Evolutionary conservation across 169 alveolate species (phyloP).

Genomic region (Eimeria acervulina): DNA sequence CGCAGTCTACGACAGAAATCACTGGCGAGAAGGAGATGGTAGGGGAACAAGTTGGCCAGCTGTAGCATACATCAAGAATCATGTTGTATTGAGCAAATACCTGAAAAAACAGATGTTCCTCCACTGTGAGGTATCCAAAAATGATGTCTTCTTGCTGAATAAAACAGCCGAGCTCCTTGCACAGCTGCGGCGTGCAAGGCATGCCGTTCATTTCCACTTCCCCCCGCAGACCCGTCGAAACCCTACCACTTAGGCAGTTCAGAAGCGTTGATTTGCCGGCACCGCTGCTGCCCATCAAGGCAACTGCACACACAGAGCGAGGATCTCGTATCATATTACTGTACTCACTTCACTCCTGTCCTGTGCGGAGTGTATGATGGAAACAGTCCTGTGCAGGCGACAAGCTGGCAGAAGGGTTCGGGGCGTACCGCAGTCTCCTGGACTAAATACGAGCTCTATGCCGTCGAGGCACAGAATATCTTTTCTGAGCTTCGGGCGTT

Average conservation of each 20-base stretch:
- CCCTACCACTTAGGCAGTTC: conserved; percentile 84
- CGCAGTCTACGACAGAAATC: neutral
- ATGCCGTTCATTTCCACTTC: conserved; percentile 83
- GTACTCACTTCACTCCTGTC: neutral
- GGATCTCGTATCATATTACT: neutral
- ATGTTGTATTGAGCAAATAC: neutral
- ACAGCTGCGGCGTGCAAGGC: conserved; percentile 79
- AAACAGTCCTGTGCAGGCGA: neutral
- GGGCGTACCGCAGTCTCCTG: conserved; percentile 81
- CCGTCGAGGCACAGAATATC: conserved; percentile 74
- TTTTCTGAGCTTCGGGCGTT: neutral
- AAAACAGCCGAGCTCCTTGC: conserved; percentile 88
- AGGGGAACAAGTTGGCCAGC: neutral
- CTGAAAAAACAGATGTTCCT: conserved; percentile 86
- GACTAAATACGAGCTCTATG: conserved; percentile 32
- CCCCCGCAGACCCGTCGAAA: conserved; percentile 82
- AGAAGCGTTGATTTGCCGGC: conserved; percentile 93
- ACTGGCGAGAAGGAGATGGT: neutral
- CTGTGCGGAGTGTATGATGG: neutral
- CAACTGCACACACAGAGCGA: conserved; percentile 83
- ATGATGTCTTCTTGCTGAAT: conserved; percentile 93
- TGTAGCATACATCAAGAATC: neutral
- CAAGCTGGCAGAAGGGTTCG: neutral
- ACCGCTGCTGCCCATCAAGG: conserved; percentile 93
- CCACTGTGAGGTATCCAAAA: conserved; percentile 90